Base-by-base conservation (phyloP, 345 rosid genomes). In the Linum usitatissimum region DNA sequence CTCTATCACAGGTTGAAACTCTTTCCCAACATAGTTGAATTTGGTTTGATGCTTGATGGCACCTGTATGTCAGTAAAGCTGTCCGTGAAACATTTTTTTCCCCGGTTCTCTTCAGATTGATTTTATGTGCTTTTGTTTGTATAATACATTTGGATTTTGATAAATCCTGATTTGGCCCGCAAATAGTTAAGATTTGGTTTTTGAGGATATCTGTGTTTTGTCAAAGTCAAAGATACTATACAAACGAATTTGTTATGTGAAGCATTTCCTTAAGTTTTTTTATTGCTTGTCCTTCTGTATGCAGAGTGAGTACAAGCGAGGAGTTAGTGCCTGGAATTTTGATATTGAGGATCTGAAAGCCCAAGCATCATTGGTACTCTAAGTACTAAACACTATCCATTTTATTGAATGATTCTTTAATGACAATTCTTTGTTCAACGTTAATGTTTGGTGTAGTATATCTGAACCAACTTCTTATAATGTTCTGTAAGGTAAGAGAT, bases 281-380 rank as follows among this genome's bases (percentile, higher is more conserved):
- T 23, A 23, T 23, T 23, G 28, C 28, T 23, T 23, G 28, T 23
- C 28, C 28, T 23, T 23, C n/a, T 31, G 28, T 61, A 55, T 60
- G 54, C 79, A 94, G 99, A 90, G 96, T 64, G 99, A 94, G 78
- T 94, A 90, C 78, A 84, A 94, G 67, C 77, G 97, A 76, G 99
- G 99, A 74, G 99, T 94, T 67, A 94, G 99, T 77, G 96, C 99
- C 66, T 94, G 99, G 99, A 84, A 94, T 68, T 94, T 94, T 70
- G 96, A 94, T 70, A 56, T 94, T 68, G 92, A 81, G 67, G 99
- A 94, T 85, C 76, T 94, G 68, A 94, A 88, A 82, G 85, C 82
- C 58, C 99, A 90, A 79, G 97, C 99, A 62, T 86, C 97, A 30
- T 75, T 94, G 64, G 99, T 94, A 80, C 59, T 18, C 14, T 1